Percentiles rank a stretch among this genome's conserved stretches.
phyloP scores from a whole-genome alignment of 140 eudicot genomes.

The Oenanthe javanica region DNA sequence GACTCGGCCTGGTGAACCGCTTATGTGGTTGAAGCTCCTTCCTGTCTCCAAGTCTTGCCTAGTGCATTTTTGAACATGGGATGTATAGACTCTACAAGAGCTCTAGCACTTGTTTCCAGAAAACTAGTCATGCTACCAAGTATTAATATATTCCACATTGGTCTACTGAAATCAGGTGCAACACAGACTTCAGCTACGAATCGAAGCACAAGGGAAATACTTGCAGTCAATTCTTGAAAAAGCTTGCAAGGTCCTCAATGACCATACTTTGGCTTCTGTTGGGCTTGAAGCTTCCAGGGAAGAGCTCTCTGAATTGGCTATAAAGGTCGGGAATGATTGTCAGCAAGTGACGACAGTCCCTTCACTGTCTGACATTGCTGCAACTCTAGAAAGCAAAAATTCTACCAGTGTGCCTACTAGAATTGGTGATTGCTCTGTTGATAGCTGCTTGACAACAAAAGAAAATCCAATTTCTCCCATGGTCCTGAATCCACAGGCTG shows the following conservation, averaged over 20 bases:
- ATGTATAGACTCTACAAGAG: background rate
- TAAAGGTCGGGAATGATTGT: conserved; percentile 36
- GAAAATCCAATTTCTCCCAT: conserved; percentile 43
- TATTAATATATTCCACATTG: background rate
- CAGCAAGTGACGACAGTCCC: conserved; percentile 20
- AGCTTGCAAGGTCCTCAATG: conserved; percentile 41
- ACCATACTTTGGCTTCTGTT: conserved; percentile 33
- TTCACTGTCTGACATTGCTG: conserved; percentile 19
- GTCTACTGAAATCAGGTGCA: conserved; percentile 24
- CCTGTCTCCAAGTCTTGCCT: background rate
- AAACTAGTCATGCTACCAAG: background rate
- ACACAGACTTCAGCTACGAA: conserved; percentile 42
- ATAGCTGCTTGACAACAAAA: conserved; percentile 57
- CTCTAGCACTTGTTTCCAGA: background rate
- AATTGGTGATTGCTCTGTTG: conserved; percentile 12
- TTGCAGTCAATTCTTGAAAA: conserved; percentile 46
- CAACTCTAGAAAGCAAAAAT: conserved; percentile 20
- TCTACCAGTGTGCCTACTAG: conserved; percentile 6
- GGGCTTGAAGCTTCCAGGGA: conserved; percentile 48
- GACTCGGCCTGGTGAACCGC: background rate
- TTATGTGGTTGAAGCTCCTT: background rate
- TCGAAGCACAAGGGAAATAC: conserved; percentile 56
- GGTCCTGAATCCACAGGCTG: conserved; percentile 33
- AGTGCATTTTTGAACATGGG: background rate
- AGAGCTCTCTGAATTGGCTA: conserved; percentile 38